Conservation (phyloP, 2,329 filamentous ascomycete genomes). For the Tricladium varicosporioides region DNA sequence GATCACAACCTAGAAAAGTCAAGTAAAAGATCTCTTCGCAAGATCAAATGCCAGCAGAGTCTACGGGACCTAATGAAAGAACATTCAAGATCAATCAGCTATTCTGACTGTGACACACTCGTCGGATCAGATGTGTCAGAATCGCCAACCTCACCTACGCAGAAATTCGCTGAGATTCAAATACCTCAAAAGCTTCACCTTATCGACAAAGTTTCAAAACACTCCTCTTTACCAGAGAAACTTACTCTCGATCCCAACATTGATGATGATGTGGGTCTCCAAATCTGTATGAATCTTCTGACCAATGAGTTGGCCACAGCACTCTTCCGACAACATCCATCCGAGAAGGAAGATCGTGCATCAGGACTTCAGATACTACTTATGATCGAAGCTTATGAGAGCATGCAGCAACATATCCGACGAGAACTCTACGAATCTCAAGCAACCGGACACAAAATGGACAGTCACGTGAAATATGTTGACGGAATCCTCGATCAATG, state of each 20-base stretch:
- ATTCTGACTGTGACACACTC: slow-evolving; percentile 23
- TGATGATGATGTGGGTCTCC: slow-evolving; percentile 26
- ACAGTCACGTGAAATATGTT: slow-evolving; percentile 17
- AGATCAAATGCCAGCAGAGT: slow-evolving; percentile 31
- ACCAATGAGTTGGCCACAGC: slow-evolving; percentile 27
- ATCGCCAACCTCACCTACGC: slow-evolving; percentile 12
- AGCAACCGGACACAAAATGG: slow-evolving; percentile 9
- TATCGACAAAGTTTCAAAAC: not conserved
- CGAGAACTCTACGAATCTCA: slow-evolving; percentile 15
- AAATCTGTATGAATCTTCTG: slow-evolving; percentile 30
- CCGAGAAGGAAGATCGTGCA: slow-evolving; percentile 15
- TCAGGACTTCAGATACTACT: slow-evolving; percentile 31
- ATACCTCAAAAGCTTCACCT: not conserved
- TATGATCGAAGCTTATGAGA: slow-evolving; percentile 34
- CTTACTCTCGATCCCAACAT: not conserved
- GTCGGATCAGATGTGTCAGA: slow-evolving; percentile 18
- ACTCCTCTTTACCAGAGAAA: not conserved
- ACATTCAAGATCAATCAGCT: slow-evolving; percentile 7
- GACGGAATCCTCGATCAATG: slow-evolving; percentile 29
- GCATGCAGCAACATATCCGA: slow-evolving; percentile 23
- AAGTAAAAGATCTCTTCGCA: slow-evolving; percentile 20
- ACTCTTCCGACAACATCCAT: slow-evolving; percentile 20
- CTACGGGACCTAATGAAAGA: slow-evolving; percentile 27
- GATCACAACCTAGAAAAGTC: slow-evolving; percentile 6
- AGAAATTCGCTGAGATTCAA: slow-evolving; percentile 5